Conservation (phyloP, 495 filamentous ascomycete species). For the Neurospora sublineolata region DNA sequence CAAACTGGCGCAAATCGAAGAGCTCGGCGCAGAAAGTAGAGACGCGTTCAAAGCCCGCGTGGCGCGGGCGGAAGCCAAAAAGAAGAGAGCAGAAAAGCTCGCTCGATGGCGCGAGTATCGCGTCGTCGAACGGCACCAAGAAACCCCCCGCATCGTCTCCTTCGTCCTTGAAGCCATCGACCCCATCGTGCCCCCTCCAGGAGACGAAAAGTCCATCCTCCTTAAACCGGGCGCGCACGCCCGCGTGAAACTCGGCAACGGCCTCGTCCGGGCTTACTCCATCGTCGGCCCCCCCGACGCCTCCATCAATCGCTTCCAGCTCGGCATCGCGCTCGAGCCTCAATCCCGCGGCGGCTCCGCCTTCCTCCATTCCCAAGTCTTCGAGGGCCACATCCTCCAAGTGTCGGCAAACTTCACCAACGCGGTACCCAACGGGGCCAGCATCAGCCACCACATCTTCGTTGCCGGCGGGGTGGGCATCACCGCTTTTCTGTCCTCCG, state of each 20-base stretch:
- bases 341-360: constrained; percentile 35
- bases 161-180: constrained; percentile 28
- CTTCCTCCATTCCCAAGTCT: constrained; percentile 35
- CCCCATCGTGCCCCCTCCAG: background rate
- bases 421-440: constrained; percentile 14
- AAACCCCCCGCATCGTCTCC: constrained; percentile 30
- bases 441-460: constrained; percentile 31
- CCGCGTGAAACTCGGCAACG: constrained; percentile 35
- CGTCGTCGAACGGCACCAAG: constrained; percentile 29
- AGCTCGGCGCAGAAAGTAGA: constrained; percentile 37
- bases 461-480: constrained; percentile 42
- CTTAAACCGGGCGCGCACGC: constrained; percentile 29
- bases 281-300: constrained; percentile 23
- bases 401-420: constrained; percentile 27
- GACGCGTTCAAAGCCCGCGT: constrained; percentile 29
- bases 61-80: constrained; percentile 8
- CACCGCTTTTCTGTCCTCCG: constrained; percentile 36
- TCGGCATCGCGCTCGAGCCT: constrained; percentile 36
- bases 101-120: constrained; percentile 32
- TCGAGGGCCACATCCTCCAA: constrained; percentile 33
- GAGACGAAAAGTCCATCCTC: background rate
- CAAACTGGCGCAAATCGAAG: constrained; percentile 31
- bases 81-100: constrained; percentile 11
- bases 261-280: constrained; percentile 34
- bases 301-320: constrained; percentile 25